Evolutionary conservation across 1,139 yeast genomes (phyloP), one percentile per base, ranked within the genome.

Genomic region (Candida pseudoviswanathii): DNA sequence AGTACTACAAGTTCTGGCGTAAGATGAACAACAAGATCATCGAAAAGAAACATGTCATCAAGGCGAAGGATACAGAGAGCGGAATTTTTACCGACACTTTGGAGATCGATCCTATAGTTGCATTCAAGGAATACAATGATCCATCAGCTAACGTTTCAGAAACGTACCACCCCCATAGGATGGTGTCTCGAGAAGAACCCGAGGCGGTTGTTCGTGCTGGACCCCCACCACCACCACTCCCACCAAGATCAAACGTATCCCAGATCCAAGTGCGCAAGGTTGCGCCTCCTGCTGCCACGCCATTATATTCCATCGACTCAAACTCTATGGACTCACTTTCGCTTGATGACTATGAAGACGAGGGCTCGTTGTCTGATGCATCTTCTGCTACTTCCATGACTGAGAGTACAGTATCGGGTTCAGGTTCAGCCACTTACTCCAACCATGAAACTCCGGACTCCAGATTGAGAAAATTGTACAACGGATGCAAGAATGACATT

Each of bases 401-500:
- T 5, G 41, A 25, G 7, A 44, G 45, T 10, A 45, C 64, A 6
- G 6, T 27, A 27, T 27, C 30, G 24, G 53, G 55, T 38, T 51
- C 67, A 30, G 50, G 58, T 33, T 34, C 49, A 33, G 40, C 51
- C 5, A 63, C 73, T 1, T 47, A 66, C 16, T 56, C 66, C 3
- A 65, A 67, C 21, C 60, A 63, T 16, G 50, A 56, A 26, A 53
- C 62, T 9, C 44, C 65, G 11, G 63, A 60, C 42, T 58, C 58
- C 43, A 58, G 58, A 41, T 56, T 75, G 39, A 53, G 57, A n/a
- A 64, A 60, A 42, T 50, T 73, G 6, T 75, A 73, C 53, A 76
- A 75, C 54, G 48, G 60, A 2, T 57, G 66, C 44, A 76, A 76
- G 51, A 74, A 74, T 52, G 65, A 64, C 3, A 72, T 75, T 39